A percentile compares a stretch with the other conserved stretches of the same genome.
Conservation (phyloP, 202 grass and related monocot genomes). For the Panicum hallii region DNA sequence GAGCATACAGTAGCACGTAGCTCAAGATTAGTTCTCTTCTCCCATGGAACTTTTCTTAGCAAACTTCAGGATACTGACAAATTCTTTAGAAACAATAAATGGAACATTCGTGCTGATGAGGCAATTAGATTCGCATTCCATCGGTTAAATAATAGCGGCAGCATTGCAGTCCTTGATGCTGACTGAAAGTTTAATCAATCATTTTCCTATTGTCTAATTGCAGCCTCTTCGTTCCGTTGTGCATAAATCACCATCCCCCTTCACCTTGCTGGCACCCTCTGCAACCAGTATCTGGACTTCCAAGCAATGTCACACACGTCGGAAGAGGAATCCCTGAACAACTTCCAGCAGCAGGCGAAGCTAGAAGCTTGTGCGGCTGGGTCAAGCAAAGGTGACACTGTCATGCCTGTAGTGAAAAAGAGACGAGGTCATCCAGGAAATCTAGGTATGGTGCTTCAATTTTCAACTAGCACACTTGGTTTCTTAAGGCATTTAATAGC, state of each 20-base stretch:
- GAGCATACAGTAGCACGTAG: conserved; percentile 4
- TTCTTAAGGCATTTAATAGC: conserved; percentile 26
- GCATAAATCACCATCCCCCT: conserved; percentile 55
- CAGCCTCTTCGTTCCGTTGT: conserved; percentile 23
- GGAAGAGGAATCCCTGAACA: conserved; percentile 63
- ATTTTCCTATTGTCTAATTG: conserved; percentile 36
- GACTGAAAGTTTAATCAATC: conserved; percentile 45
- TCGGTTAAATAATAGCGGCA: conserved; percentile 8
- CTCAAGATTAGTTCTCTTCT: conserved; percentile 1
- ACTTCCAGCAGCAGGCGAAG: conserved; percentile 56
- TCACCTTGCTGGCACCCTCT: conserved; percentile 42
- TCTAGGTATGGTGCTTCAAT: conserved; percentile 44
- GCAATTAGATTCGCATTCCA: conserved; percentile 37
- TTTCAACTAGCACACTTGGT: conserved; percentile 17
- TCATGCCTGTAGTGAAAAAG: conserved; percentile 54
- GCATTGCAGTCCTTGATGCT: conserved; percentile 53
- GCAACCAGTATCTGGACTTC: conserved; percentile 27
- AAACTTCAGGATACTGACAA: background rate
- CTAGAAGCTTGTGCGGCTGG: conserved; percentile 36
- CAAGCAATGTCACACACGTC: conserved; percentile 64
- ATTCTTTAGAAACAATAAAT: conserved; percentile 36
- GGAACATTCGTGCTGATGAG: conserved; percentile 42
- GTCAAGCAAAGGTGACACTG: conserved; percentile 46
- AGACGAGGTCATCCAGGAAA: conserved; percentile 64
- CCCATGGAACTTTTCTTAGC: background rate